Evolutionary conservation across 2,329 filamentous ascomycete species (phyloP).

Genomic region (Ceratocystis albifundus): DNA sequence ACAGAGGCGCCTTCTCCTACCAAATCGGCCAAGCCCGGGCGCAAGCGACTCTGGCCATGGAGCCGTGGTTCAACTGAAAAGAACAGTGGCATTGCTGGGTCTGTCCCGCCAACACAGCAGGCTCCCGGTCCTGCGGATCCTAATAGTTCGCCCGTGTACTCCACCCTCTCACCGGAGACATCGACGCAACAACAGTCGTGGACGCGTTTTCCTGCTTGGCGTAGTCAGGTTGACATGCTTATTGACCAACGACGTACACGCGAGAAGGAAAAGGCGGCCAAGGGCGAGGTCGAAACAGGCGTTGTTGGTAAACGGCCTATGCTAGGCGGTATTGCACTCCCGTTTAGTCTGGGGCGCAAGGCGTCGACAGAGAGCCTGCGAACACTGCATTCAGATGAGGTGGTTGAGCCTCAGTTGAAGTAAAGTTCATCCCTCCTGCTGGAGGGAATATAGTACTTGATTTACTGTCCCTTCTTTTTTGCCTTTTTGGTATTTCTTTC

Average conservation of each 20-base stretch:
- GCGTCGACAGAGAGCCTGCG: slow-evolving; percentile 59
- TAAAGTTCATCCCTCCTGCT: neutral
- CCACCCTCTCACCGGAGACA: neutral
- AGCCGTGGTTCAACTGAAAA: slow-evolving; percentile 8
- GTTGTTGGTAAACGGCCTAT: slow-evolving; percentile 52
- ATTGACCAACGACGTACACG: slow-evolving; percentile 15
- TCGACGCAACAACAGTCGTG: neutral
- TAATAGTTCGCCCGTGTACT: slow-evolving; percentile 2
- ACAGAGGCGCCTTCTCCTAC: neutral
- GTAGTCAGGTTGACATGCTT: slow-evolving; percentile 17
- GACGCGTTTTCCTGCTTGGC: slow-evolving; percentile 3
- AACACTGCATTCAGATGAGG: slow-evolving; percentile 43
- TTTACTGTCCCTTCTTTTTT: slow-evolving; percentile 1
- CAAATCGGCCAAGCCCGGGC: slow-evolving; percentile 9
- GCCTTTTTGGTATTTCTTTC: neutral
- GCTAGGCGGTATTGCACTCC: slow-evolving; percentile 57
- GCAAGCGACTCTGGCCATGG: slow-evolving; percentile 20
- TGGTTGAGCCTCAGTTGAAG: slow-evolving; percentile 21
- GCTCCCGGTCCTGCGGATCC: neutral
- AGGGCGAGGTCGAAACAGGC: slow-evolving; percentile 38
- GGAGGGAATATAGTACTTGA: neutral
- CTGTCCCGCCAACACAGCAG: neutral
- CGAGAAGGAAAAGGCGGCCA: slow-evolving; percentile 26
- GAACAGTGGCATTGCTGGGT: neutral
- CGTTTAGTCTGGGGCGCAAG: slow-evolving; percentile 56